Evolutionary conservation across 192 early-diverging fungal genomes (phyloP).

Genomic region (Podila minutissima): DNA sequence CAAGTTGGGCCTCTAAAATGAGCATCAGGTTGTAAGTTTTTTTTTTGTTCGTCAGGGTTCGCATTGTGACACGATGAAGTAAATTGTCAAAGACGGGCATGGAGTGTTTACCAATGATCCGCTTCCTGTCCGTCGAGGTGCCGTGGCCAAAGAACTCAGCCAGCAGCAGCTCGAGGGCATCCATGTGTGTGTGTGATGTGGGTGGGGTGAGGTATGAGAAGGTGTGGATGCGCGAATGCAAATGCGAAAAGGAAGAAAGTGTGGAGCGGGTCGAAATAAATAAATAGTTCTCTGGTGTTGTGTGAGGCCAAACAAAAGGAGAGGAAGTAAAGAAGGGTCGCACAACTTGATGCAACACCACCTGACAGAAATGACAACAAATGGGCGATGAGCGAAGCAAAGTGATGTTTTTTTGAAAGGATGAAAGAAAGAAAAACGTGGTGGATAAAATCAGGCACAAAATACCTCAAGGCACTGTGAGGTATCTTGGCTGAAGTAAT

Average conservation of each 20-base stretch:
- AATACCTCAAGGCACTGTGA: background rate
- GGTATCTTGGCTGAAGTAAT: too few relatives aligned
- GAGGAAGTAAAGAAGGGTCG: too few relatives aligned
- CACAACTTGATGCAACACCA: too few relatives aligned
- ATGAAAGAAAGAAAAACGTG: background rate
- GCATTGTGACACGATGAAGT: background rate
- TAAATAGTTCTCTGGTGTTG: too few relatives aligned
- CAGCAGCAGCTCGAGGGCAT: slow-evolving; percentile 35
- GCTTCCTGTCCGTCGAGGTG: slow-evolving; percentile 38
- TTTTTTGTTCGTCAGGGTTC: background rate
- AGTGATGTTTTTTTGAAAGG: background rate
- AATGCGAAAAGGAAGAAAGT: background rate
- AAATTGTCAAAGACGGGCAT: background rate
- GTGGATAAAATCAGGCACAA: background rate
- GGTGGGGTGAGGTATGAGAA: background rate
- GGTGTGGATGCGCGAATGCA: background rate
- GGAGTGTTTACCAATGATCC: slow-evolving; percentile 25
- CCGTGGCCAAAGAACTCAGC: slow-evolving; percentile 42
- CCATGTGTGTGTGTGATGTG: slow-evolving; percentile 10
- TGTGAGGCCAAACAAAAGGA: too few relatives aligned
- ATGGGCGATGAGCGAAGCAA: background rate
- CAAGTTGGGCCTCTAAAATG: slow-evolving; percentile 40
- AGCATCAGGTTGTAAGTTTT: background rate
- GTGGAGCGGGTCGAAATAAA: background rate
- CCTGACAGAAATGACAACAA: too few relatives aligned